Evolutionary conservation across 2,329 filamentous ascomycete genomes (phyloP), one percentile per base, ranked within the genome.

Genomic region (Dothiorella sarmentorum): DNA sequence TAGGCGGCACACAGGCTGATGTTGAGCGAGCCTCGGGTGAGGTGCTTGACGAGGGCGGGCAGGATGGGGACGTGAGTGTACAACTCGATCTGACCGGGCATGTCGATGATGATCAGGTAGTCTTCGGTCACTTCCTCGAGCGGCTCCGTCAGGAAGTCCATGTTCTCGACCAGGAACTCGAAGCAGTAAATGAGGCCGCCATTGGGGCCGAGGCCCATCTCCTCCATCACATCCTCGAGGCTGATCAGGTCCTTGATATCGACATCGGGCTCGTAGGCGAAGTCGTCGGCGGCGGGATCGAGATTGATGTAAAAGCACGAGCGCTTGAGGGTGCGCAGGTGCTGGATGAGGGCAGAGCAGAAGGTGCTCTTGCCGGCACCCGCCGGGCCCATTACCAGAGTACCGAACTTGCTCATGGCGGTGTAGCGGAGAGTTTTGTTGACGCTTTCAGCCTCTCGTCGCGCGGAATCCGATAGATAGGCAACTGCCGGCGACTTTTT

Each of bases 291-390:
- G 59, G 94, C 94, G 6, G 94, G 94, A 73, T 99, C 94, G 68
- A 99, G 90, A 77, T 99, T 99, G 71, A 99, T 88, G 76, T 97
- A 99, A 82, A 95, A 96, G 75, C 89, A 90, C 51, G 91, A 95
- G n/a, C 92, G 89, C 58, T 90, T 89, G 75, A 90, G 92, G 71
- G 91, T 89, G 67, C 90, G 86, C 24, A 97, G 86, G 70, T 97
- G 91, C 61, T 94, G 91, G 72, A 97, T 97, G 67, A 99, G 83
- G 66, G 91, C 85, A 60, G 90, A 88, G 80, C 91, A 97, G 75
- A 99, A 99, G 62, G 94, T 99, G 26, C 92, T 95, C 84, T 96
- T 99, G 77, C 94, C 94, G 20, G 91, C 92, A 65, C 92, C 94
- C 18, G 94, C 93, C 61, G 93, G 94, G 73, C 94, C 94, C 88